These are phyloP conservation scores for Amaranthus tricolor DNA, from an alignment of 179 eudicot genomes.

Conservation along the genomic window DNA sequence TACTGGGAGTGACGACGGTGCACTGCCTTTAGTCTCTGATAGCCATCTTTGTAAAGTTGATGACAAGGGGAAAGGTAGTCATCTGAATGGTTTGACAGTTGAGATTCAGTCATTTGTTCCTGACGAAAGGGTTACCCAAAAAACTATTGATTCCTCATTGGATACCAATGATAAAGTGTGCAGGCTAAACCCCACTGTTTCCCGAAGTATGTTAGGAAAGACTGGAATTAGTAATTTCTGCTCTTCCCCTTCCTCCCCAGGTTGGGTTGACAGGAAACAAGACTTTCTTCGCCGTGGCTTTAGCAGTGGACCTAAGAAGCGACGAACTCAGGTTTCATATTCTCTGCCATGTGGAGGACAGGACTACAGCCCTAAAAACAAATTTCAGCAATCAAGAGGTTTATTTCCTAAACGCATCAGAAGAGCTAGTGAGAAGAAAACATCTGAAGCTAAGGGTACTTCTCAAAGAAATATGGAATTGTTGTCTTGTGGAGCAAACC, in stretches of 20 bases:
- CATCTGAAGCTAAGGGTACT: conserved; percentile 45
- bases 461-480: conserved; percentile 50
- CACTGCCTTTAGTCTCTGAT: conserved; percentile 23
- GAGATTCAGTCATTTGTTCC: conserved; percentile 50
- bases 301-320: conserved; percentile 76
- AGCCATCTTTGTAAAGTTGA: conserved; percentile 20
- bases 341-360: conserved; percentile 60
- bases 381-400: conserved; percentile 39
- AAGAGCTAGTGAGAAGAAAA: conserved; percentile 64
- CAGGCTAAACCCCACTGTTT: conserved; percentile 37
- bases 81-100: conserved; percentile 41
- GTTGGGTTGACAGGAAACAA: conserved; percentile 48
- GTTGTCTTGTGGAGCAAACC: conserved; percentile 69
- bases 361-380: conserved; percentile 38
- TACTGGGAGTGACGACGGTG: background rate
- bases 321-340: conserved; percentile 84
- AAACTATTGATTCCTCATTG: conserved; percentile 31
- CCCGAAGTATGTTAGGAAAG: conserved; percentile 42
- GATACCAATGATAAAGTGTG: conserved; percentile 33
- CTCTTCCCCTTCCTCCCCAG: conserved; percentile 37
- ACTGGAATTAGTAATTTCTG: conserved; percentile 31
- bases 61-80: conserved; percentile 28
- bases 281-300: conserved; percentile 44
- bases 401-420: conserved; percentile 65
- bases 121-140: conserved; percentile 30